Percentiles rank a stretch among this genome's conserved stretches.
These are phyloP conservation scores for Hyphopichia burtonii DNA, from an alignment of 1,139 yeast species.

Conservation along the genomic window DNA sequence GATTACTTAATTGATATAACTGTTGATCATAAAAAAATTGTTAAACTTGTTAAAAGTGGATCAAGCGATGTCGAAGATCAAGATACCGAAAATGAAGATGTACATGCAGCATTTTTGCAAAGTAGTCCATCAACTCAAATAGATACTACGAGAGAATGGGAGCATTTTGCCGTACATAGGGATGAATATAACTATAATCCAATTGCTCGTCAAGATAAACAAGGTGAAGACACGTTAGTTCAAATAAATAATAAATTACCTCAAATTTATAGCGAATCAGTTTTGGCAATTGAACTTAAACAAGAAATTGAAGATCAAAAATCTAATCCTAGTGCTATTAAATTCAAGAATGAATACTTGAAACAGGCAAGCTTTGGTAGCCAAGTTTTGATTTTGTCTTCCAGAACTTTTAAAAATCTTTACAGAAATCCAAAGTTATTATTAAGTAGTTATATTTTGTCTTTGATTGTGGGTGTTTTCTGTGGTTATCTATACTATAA, in stretches of 20 bases:
- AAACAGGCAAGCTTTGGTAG: conserved; percentile 55
- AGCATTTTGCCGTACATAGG: conserved; percentile 81
- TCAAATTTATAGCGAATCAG: conserved; percentile 48
- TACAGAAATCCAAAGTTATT: conserved; percentile 88
- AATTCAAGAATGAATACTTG: conserved; percentile 35
- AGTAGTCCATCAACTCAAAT: conserved; percentile 35
- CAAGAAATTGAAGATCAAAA: conserved; percentile 46
- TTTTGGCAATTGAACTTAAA: conserved; percentile 45
- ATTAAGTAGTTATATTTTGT: conserved; percentile 76
- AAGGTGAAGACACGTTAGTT: conserved; percentile 27
- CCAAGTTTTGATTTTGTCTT: conserved; percentile 70
- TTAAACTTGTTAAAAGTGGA: conserved; percentile 19
- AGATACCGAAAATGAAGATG: conserved; percentile 26
- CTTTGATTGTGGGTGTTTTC: conserved; percentile 73
- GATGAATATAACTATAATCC: conserved; percentile 53
- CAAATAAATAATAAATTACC: conserved; percentile 37
- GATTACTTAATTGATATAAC: conserved; percentile 91
- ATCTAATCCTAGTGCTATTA: conserved; percentile 28
- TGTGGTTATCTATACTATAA: conserved; percentile 85
- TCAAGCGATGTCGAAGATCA: conserved; percentile 19
- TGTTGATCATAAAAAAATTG: conserved; percentile 51
- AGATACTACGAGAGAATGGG: conserved; percentile 82
- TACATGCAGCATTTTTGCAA: conserved; percentile 38
- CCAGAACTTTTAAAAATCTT: conserved; percentile 86
- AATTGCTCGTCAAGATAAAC: conserved; percentile 15